These are phyloP conservation scores for Dysphania ambrosioides DNA, from an alignment of 148 eudicot genomes.

Conservation along the genomic window DNA sequence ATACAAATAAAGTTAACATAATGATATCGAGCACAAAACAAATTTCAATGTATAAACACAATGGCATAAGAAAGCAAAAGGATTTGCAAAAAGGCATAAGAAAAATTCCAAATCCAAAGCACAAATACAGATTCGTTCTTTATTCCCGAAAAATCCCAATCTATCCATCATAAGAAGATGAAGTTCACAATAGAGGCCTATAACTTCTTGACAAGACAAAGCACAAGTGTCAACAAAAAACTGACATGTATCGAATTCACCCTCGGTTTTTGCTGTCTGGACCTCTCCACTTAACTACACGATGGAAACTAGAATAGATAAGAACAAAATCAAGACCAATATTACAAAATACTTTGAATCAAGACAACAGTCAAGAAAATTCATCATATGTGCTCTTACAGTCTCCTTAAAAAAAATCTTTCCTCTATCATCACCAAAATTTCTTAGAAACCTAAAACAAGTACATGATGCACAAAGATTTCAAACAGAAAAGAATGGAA, in stretches of 20 bases:
- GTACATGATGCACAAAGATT: constrained; percentile 10
- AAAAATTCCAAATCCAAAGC: too few relatives aligned
- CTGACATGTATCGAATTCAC: constrained; percentile 35
- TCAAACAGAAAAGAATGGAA: constrained; percentile 2
- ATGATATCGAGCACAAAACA: too few relatives aligned
- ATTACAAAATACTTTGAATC: constrained; percentile 10
- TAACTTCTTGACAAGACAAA: constrained; percentile 10
- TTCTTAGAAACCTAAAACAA: constrained; percentile 52
- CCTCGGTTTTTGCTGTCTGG: constrained; percentile 39
- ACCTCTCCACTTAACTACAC: constrained; percentile 54
- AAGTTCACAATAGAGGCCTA: too few relatives aligned
- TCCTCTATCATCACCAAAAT: constrained; percentile 41
- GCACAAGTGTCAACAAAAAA: constrained; percentile 11
- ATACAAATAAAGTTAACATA: too few relatives aligned
- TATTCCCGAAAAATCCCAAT: too few relatives aligned
- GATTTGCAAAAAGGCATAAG: too few relatives aligned
- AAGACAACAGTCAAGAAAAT: constrained; percentile 20
- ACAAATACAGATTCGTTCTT: too few relatives aligned
- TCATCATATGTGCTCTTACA: constrained; percentile 37
- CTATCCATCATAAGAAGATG: too few relatives aligned
- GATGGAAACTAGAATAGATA: constrained; percentile 21
- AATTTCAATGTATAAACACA: too few relatives aligned
- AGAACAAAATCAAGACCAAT: constrained; percentile 25
- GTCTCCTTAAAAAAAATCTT: constrained; percentile 36
- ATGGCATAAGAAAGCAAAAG: too few relatives aligned